Evolutionary conservation across 805 yeast species (phyloP), one percentile per base, ranked within the genome.

Genomic region (Cephaloascus albidus): DNA sequence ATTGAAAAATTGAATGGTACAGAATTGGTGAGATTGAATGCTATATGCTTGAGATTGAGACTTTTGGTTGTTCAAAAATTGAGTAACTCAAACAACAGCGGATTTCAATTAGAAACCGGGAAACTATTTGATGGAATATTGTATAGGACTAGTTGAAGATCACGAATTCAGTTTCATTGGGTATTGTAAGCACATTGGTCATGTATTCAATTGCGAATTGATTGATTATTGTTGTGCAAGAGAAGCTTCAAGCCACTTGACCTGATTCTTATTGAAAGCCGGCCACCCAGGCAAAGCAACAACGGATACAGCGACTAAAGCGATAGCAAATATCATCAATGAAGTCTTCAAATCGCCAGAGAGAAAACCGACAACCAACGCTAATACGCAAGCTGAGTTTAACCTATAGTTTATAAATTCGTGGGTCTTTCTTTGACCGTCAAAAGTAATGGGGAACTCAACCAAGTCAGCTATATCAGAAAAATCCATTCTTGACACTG

Each of bases 241-340:
- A n/a, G n/a, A n/a, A 39, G 62, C 55, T 40, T 53, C 43, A 36
- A 74, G 63, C 76, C 80, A 81, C 47, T 52, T 55, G 20, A 68
- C 59, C 27, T 74, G 74, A 42, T 72, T 54, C 47, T 63, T 60
- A 38, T 66, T 79, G 52, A 72, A 83, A 5, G 55, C 45, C 3
- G 81, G 68, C 68, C 80, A 83, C 19, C 82, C 70, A 23, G 87
- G 86, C 17, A 77, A 58, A 17, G 49, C 35, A 4, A 70, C 39
- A 10, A 63, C 40, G 2, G 67, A 51, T 3, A 65, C 20, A 1
- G 60, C 26, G 16, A 64, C 47, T 18, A 66, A 52, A 10, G 57
- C 56, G 3, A 45, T 50, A 10, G 55, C 62, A 52, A 73, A 72
- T 10, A 65, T 47, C 38, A 56, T 56, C 18, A 74, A 44, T 5